Evolutionary conservation across 495 filamentous ascomycete species (phyloP), one percentile per base, ranked within the genome.

Genomic region (Lentithecium fluviatile): DNA sequence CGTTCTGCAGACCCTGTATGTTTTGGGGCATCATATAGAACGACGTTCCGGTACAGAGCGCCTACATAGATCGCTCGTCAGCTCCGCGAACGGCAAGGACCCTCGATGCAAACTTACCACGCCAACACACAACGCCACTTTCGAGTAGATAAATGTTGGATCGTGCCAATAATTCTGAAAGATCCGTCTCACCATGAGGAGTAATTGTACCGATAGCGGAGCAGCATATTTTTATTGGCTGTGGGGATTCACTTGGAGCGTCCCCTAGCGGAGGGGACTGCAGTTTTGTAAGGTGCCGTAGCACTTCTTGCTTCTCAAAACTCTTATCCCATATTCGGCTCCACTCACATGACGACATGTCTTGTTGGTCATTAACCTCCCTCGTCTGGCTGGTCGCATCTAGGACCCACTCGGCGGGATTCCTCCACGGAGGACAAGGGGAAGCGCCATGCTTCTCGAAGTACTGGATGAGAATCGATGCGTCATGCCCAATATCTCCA

Each of bases 321-420:
- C 36, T 38, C 36, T 15, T 38, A 38, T 38, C 36, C 36, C 36
- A 38, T 38, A 7, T 38, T 15, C 15, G 36, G 15, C 36, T 38
- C 36, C 36, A 38, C 15, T 38, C 36, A 15, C 36, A 38, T 7
- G 36, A 38, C 36, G 8, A 15, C 15, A 38, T 15, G 15, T 38
- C 36, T 38, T 38, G 36, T 38, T 8, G 8, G 15, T 38, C 36
- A 38, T 38, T 15, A 15, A 38, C 8, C 7, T 38, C 36, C 7
- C 36, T 38, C 36, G 7, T 38, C 36, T 38, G 36, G 36, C 36
- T 38, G 36, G n/a, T 45, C 5, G 58, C 43, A 37, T 58, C 36
- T 12, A 63, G 37, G 1, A 64, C 38, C 45, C 55, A 64, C 24
- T 64, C 61, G 15, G 61, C 61, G 6, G 60, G 60, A 24, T 64